Evolutionary conservation across 129 eudicot genomes (phyloP).

Genomic region (Flaveria trinervia): DNA sequence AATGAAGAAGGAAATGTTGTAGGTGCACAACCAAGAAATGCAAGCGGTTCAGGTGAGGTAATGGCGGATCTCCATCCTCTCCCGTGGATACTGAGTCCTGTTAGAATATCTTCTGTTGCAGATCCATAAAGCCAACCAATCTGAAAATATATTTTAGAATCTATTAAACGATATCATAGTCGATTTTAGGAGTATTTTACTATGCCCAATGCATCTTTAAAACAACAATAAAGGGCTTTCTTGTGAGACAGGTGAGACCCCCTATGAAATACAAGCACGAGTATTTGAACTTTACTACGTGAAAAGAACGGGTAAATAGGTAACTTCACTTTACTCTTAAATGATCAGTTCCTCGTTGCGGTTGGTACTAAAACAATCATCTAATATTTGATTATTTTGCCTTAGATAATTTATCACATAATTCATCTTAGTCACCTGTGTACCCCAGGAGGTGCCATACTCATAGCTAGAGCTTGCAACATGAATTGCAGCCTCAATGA

Average conservation of each 20-base stretch:
- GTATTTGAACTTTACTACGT: no score
- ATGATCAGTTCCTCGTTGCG: no score
- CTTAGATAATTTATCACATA: not conserved
- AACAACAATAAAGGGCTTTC: not conserved
- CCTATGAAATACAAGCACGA: no score
- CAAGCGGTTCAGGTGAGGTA: conserved; percentile 31
- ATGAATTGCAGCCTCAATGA: conserved; percentile 39
- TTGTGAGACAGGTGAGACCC: no score
- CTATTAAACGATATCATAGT: not conserved
- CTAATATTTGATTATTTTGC: no score
- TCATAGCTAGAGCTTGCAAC: conserved; percentile 59
- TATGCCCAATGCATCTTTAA: not conserved
- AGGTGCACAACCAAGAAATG: conserved; percentile 56
- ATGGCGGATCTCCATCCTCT: conserved; percentile 51
- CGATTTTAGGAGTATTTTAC: not conserved
- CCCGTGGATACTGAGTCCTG: conserved; percentile 47
- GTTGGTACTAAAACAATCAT: no score
- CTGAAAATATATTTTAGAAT: conserved; percentile 25
- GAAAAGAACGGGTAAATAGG: no score
- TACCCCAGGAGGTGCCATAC: conserved; percentile 58
- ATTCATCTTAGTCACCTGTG: conserved; percentile 34
- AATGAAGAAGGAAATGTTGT: conserved; percentile 40
- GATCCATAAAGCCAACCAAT: conserved; percentile 66
- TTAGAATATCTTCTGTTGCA: conserved; percentile 48
- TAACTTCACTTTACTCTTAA: no score